Percentiles rank a stretch among this genome's conserved stretches.
Conservation (phyloP, 2,329 filamentous ascomycete species). For the Diaporthe sp. region DNA sequence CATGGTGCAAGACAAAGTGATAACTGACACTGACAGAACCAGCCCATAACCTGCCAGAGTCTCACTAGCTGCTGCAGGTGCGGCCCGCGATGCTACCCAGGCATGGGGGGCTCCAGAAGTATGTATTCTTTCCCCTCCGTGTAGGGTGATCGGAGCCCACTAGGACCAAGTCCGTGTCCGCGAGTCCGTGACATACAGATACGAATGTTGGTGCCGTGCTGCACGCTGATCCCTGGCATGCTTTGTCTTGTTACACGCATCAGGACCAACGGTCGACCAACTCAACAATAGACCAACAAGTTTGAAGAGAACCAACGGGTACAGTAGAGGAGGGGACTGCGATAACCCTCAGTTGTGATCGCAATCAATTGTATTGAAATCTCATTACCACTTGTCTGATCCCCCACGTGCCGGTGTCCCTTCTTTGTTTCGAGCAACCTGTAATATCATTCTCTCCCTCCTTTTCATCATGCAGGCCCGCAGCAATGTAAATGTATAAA, state of each 20-base stretch:
- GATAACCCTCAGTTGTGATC: neutral
- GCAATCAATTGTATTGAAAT: neutral
- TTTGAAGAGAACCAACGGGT: neutral
- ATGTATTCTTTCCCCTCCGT: neutral
- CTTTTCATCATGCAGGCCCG: neutral
- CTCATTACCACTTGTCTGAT: neutral
- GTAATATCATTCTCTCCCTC: neutral
- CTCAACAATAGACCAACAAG: neutral
- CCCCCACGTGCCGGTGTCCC: neutral
- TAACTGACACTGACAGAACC: constrained; percentile 11
- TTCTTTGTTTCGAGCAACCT: neutral
- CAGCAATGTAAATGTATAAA: neutral
- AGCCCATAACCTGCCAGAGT: constrained; percentile 4
- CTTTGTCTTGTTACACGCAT: neutral
- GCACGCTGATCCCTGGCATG: neutral
- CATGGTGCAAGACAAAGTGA: constrained; percentile 27
- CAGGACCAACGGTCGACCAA: constrained; percentile 4
- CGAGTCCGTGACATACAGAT: constrained; percentile 16
- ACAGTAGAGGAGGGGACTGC: neutral
- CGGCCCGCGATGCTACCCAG: constrained; percentile 29
- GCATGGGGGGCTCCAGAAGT: constrained; percentile 4
- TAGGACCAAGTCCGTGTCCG: neutral
- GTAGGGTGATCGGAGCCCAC: neutral
- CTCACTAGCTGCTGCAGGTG: constrained; percentile 28
- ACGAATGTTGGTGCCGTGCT: constrained; percentile 14